phyloP scores from a whole-genome alignment of 106 monocot genomes.

The Xerophyta viscosa region DNA sequence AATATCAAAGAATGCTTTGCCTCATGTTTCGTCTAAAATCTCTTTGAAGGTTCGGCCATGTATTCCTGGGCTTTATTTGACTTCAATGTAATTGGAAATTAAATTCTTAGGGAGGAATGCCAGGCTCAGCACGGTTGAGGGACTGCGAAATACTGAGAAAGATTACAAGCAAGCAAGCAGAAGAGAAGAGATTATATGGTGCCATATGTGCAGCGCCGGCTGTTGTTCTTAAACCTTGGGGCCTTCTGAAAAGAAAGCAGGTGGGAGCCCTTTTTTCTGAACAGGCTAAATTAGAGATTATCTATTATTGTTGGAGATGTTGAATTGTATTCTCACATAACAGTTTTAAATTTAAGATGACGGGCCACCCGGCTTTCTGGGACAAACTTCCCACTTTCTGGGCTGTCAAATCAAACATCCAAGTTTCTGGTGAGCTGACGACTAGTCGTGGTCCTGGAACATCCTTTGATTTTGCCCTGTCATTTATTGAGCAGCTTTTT shows the following conservation, averaged over 20 bases:
- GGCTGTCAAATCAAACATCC: constrained; percentile 67
- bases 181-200: constrained; percentile 75
- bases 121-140: constrained; percentile 73
- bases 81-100: neutral
- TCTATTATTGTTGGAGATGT: neutral
- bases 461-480: constrained; percentile 75
- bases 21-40: neutral
- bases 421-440: constrained; percentile 87
- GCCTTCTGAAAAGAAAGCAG: constrained; percentile 74
- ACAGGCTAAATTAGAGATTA: neutral
- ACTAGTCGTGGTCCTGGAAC: constrained; percentile 97
- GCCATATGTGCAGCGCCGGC: constrained; percentile 98
- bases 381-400: constrained; percentile 76
- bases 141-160: constrained; percentile 53
- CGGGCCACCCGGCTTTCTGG: constrained; percentile 90
- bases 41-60: neutral
- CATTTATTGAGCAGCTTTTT: constrained; percentile 87
- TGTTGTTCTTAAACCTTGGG: constrained; percentile 73
- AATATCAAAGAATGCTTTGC: no score
- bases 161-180: constrained; percentile 68
- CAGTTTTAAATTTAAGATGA: constrained; percentile 51
- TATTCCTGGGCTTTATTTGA: neutral
- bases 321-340: neutral
- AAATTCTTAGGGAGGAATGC: constrained; percentile 84
- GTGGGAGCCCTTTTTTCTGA: constrained; percentile 15